A percentile compares a stretch with the other conserved stretches of the same genome.
phyloP scores from a whole-genome alignment of 805 yeast species.

The Teunomyces lycoperdinae region DNA sequence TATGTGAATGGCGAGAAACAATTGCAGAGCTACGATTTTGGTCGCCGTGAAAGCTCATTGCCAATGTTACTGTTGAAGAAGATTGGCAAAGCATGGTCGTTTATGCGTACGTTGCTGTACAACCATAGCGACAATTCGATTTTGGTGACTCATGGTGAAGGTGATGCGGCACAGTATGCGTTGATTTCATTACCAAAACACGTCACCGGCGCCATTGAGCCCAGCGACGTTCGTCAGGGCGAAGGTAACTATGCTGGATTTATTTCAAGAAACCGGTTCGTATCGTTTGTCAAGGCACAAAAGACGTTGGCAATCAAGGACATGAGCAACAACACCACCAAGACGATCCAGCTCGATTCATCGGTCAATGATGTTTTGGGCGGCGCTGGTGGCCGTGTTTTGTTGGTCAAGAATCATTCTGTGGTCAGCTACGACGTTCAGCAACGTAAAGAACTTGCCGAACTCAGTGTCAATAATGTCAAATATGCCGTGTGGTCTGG shows the following conservation, averaged over 20 bases:
- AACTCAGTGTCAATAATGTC: constrained; percentile 68
- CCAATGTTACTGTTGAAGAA: constrained; percentile 84
- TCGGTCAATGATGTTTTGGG: constrained; percentile 67
- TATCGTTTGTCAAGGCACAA: constrained; percentile 63
- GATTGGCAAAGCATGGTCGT: constrained; percentile 82
- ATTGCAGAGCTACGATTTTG: constrained; percentile 74
- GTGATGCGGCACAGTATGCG: constrained; percentile 65
- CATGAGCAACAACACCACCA: constrained; percentile 76
- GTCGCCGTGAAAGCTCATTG: constrained; percentile 58
- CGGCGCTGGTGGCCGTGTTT: constrained; percentile 81
- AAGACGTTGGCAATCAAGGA: constrained; percentile 81
- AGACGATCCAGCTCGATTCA: constrained; percentile 67
- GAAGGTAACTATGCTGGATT: constrained; percentile 83
- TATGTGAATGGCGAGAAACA: constrained; percentile 84
- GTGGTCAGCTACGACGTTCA: constrained; percentile 89
- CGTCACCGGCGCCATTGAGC: constrained; percentile 91
- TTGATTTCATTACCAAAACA: constrained; percentile 78
- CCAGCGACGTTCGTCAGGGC: constrained; percentile 75
- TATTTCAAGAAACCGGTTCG: constrained; percentile 93
- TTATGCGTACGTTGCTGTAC: constrained; percentile 79
- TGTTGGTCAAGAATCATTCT: constrained; percentile 66
- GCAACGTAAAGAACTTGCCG: constrained; percentile 76
- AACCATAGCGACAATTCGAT: constrained; percentile 91
- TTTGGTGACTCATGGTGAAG: constrained; percentile 75
- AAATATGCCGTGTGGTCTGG: constrained; percentile 88